These are phyloP conservation scores for Tulasnella sp. DNA, from an alignment of 768 basidiomycete genomes.

Conservation along the genomic window DNA sequence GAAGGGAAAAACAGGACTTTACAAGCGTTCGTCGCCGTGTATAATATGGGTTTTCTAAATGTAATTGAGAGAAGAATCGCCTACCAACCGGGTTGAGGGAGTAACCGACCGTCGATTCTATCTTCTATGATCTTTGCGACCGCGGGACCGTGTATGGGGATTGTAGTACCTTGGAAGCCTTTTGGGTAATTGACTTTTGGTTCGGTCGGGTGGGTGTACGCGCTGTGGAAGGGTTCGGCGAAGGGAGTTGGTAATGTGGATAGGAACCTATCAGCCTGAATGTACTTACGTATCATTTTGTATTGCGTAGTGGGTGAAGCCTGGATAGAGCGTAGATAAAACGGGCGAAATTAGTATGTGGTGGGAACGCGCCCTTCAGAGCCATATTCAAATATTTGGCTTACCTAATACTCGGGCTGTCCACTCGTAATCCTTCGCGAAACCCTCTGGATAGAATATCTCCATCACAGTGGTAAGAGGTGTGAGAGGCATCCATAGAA, in stretches of 20 bases:
- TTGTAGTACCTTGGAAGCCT: slow-evolving; percentile 38
- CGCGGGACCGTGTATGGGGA: slow-evolving; percentile 31
- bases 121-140: slow-evolving; percentile 31
- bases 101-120: slow-evolving; percentile 21
- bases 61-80: background rate
- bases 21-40: background rate
- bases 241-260: background rate
- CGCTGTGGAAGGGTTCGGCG: background rate
- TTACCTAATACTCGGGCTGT: slow-evolving; percentile 31
- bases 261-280: background rate
- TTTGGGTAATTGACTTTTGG: slow-evolving; percentile 31
- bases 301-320: slow-evolving; percentile 32
- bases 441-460: slow-evolving; percentile 34
- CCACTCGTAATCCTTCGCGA: slow-evolving; percentile 33
- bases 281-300: slow-evolving; percentile 28
- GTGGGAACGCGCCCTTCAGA: too few relatives aligned
- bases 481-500: slow-evolving; percentile 37
- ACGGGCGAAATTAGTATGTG: background rate
- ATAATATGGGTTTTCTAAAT: background rate
- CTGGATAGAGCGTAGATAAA: background rate
- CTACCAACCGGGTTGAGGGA: background rate
- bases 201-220: background rate
- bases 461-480: slow-evolving; percentile 35
- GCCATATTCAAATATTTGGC: too few relatives aligned
- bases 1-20: background rate